Evolutionary conservation across 148 eudicot genomes (phyloP).

Genomic region (Selenicereus undatus): DNA sequence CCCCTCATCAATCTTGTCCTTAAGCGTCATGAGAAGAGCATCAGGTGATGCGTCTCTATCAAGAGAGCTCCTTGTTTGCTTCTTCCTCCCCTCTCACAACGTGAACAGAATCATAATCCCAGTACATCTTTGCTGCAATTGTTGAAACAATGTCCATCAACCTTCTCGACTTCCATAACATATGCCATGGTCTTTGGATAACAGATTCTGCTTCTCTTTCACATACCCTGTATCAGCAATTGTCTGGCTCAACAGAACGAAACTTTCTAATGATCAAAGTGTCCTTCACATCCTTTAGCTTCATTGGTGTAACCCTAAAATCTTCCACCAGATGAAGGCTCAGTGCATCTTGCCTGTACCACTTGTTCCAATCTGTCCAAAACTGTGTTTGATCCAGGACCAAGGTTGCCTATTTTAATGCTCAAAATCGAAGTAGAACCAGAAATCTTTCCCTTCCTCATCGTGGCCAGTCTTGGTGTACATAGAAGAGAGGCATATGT

Average conservation of each 20-base stretch:
- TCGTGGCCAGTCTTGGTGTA: slow-evolving; percentile 61
- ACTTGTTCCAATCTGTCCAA: slow-evolving; percentile 73
- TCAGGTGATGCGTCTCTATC: slow-evolving; percentile 79
- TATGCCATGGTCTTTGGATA: slow-evolving; percentile 87
- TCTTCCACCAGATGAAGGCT: slow-evolving; percentile 70
- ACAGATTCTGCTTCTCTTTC: slow-evolving; percentile 88
- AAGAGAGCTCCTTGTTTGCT: slow-evolving; percentile 59
- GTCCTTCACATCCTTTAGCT: slow-evolving; percentile 55
- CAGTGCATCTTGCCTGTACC: slow-evolving; percentile 60
- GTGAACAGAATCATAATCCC: slow-evolving; percentile 90
- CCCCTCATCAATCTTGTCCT: slow-evolving; percentile 69
- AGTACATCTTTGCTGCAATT: slow-evolving; percentile 65
- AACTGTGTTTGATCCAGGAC: slow-evolving; percentile 78
- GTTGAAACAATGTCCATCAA: slow-evolving; percentile 83
- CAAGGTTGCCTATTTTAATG: slow-evolving; percentile 83
- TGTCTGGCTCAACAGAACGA: slow-evolving; percentile 81
- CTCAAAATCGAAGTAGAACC: slow-evolving; percentile 91
- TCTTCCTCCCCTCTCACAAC: slow-evolving; percentile 89
- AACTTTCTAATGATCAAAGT: slow-evolving; percentile 78
- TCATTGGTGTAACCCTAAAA: slow-evolving; percentile 68
- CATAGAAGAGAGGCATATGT: slow-evolving; percentile 70
- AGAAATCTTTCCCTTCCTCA: slow-evolving; percentile 93
- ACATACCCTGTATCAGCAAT: slow-evolving; percentile 94
- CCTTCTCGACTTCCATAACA: slow-evolving; percentile 84
- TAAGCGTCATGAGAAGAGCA: slow-evolving; percentile 50